A percentile compares a stretch with the other conserved stretches of the same genome.
These are phyloP conservation scores for Gastrolobium bilobum DNA, from an alignment of 306 rosid species.

Conservation along the genomic window DNA sequence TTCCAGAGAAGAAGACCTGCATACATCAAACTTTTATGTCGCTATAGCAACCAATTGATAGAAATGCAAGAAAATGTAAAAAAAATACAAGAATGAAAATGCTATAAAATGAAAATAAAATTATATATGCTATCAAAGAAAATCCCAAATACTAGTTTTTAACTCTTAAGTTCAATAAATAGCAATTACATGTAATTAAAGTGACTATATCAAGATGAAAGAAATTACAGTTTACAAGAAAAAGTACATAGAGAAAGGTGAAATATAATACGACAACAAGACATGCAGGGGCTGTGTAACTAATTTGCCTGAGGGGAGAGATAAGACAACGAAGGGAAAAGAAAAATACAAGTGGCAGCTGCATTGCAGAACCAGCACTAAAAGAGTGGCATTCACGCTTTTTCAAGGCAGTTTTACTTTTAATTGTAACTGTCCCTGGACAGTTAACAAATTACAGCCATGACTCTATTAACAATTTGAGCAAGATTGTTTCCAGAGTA, in stretches of 20 bases:
- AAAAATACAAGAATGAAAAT: neutral
- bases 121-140: neutral
- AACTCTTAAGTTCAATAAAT: slow-evolving; percentile 2
- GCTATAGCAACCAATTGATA: slow-evolving; percentile 28
- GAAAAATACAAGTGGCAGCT: neutral
- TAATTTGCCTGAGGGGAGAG: slow-evolving; percentile 6
- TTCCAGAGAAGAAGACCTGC: slow-evolving; percentile 90
- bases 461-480: neutral
- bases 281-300: slow-evolving; percentile 1
- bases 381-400: slow-evolving; percentile 31
- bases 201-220: slow-evolving; percentile 11
- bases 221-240: slow-evolving; percentile 22
- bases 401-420: slow-evolving; percentile 22
- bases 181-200: neutral
- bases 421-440: slow-evolving; percentile 11
- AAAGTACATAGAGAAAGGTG: neutral
- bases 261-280: slow-evolving; percentile 14
- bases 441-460: neutral
- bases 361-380: slow-evolving; percentile 23
- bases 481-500: slow-evolving; percentile 18
- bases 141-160: slow-evolving; percentile 27
- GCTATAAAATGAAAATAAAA: slow-evolving; percentile 15
- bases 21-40: slow-evolving; percentile 36
- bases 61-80: slow-evolving; percentile 8
- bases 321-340: slow-evolving; percentile 6